Base-by-base conservation (phyloP, 306 rosid genomes). In the Trichosanthes cucumerina region DNA sequence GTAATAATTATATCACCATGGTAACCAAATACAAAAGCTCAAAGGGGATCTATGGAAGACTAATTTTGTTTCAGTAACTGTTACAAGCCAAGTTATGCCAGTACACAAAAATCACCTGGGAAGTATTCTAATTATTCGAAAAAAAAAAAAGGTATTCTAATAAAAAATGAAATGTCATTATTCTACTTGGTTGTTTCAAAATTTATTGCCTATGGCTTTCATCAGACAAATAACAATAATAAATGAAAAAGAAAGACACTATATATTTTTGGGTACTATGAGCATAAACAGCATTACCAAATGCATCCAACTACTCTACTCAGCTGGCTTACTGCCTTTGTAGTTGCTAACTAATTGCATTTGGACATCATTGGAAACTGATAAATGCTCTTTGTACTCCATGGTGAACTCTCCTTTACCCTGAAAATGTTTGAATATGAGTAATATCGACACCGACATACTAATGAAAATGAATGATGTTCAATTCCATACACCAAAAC, bases 371-470 rank as follows among this genome's bases (percentile, higher is more conserved):
- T 87, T 80, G 79, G 99, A 95, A 76, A 95, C 97, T 2, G 97
- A 73, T 19, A 80, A 66, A 82, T 95, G 99, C 83, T 95, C 97
- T 83, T 90, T 92, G 88, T 95, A 95, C 77, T 95, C 99, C 99
- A 95, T 95, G 12, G 99, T 95, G 88, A 95, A 95, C 79, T 95
- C 99, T 12, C 99, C 99, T 82, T 95, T 95, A 19, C 99, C 99
- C 99, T 95, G 92, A 74, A 79, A 21, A 62, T 64, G 31, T 57
- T 43, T 9, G 8, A 44, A 70, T 24, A 15, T 47, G 34, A 69
- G 12, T 4, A 0, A n/a, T 3, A 41, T 24, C 19, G 26, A 23
- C 57, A 70, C 21, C 6, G 1, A 70, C 10, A 46, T 23, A 33
- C 26, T 23, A 24, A 70, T 12, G 21, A 18, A 28, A 38, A 63